phyloP scores from a whole-genome alignment of 2,329 filamentous ascomycete species.

The Trichophyton mentagrophytes region DNA sequence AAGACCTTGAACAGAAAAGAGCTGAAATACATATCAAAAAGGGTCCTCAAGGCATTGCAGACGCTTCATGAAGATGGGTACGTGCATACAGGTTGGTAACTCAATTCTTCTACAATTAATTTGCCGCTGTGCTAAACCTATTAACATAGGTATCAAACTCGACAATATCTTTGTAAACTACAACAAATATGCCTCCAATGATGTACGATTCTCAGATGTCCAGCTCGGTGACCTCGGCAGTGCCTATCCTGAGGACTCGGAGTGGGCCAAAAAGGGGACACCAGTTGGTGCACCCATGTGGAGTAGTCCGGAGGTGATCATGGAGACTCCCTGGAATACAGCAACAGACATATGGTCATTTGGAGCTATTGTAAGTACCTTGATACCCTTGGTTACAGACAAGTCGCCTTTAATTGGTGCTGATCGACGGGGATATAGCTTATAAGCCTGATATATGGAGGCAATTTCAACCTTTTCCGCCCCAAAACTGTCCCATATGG shows the following conservation, averaged over 20 bases:
- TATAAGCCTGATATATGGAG: slow-evolving; percentile 6
- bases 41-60: slow-evolving; percentile 12
- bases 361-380: slow-evolving; percentile 13
- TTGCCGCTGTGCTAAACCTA: neutral
- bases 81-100: slow-evolving; percentile 14
- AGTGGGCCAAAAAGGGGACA: slow-evolving; percentile 11
- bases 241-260: slow-evolving; percentile 9
- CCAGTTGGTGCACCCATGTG: slow-evolving; percentile 15
- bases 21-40: slow-evolving; percentile 14
- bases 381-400: neutral
- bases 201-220: slow-evolving; percentile 15
- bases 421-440: slow-evolving; percentile 11
- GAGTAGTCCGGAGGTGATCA: slow-evolving; percentile 13
- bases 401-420: neutral
- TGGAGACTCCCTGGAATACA: slow-evolving; percentile 17
- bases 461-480: slow-evolving; percentile 9
- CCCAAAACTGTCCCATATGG: slow-evolving; percentile 4
- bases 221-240: slow-evolving; percentile 11
- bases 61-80: slow-evolving; percentile 14
- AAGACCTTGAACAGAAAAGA: slow-evolving; percentile 12
- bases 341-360: slow-evolving; percentile 21
- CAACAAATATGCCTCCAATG: neutral
- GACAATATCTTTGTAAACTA: slow-evolving; percentile 16
- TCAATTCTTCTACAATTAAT: neutral
- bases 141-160: slow-evolving; percentile 14